phyloP scores from a whole-genome alignment of 306 rosid genomes.

The Citrullus colocynthis region DNA sequence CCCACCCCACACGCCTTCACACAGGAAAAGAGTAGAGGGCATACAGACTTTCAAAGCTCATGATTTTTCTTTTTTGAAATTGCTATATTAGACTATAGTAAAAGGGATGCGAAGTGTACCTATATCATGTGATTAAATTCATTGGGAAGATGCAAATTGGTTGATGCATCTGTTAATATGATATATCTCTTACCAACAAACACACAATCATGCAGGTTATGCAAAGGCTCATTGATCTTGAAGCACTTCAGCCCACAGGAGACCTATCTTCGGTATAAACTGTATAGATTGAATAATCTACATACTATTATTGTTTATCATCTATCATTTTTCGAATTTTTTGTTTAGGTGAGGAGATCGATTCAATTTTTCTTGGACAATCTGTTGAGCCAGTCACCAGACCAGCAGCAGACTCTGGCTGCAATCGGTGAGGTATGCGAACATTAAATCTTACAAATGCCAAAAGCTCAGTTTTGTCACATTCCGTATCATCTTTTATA shows the following conservation, averaged over 20 bases:
- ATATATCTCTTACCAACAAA: constrained; percentile 8
- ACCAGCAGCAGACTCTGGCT: constrained; percentile 54
- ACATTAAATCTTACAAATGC: background rate
- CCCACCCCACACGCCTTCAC: background rate
- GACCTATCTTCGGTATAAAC: constrained; percentile 48
- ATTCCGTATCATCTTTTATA: background rate
- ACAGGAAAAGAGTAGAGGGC: background rate
- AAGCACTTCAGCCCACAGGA: constrained; percentile 76
- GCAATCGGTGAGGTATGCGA: constrained; percentile 73
- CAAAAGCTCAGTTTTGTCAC: background rate
- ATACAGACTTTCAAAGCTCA: background rate
- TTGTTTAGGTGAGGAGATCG: constrained; percentile 63
- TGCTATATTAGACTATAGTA: background rate
- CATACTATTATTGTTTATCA: background rate
- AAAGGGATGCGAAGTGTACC: background rate
- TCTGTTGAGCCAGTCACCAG: constrained; percentile 46
- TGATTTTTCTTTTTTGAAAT: background rate
- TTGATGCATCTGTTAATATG: background rate
- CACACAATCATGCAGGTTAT: constrained; percentile 43
- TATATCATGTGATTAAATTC: background rate
- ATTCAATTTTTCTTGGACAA: constrained; percentile 68
- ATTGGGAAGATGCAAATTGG: background rate
- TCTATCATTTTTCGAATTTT: background rate
- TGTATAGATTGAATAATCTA: background rate
- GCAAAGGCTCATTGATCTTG: constrained; percentile 59